Base-by-base conservation (phyloP, 805 yeast species). In the Yamadazyma insecticola region DNA sequence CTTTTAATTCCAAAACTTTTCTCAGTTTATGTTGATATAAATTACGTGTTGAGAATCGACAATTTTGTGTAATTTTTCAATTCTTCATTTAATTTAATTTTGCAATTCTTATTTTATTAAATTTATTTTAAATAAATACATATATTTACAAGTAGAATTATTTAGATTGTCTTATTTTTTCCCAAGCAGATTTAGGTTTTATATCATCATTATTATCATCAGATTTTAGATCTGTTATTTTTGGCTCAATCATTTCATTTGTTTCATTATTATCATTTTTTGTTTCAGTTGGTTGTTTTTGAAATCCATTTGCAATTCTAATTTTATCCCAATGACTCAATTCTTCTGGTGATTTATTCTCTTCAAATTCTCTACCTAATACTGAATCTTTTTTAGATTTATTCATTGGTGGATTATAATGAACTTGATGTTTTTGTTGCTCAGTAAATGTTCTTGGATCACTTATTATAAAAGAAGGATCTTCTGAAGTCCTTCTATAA, bases 381-480 rank as follows among this genome's bases (percentile, higher is more conserved):
- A 16, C 22, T 5, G 23, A 13, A 6, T 20, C 10, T 6, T 16
- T 13, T 13, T 19, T 14, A 15, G 17, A 17, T 29, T 12, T 30
- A 11, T 7, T 11, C 15, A 13, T 10, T 7, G 17, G 46, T 12
- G 57, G 58, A 26, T 35, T 36, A 31, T 48, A 54, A 27, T 48
- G 50, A 13, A 60, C 63, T 31, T 55, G 57, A 30, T 59, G 60
- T 11, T 49, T 37, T 3, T 45, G 36, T 20, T 46, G 36, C 12
- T 46, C 50, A 2, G 58, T 54, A 35, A 51, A 45, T 1, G 45
- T 47, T 24, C 64, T 58, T 5, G 88, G 88, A 45, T 80, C 81
- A 33, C 70, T 71, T 41, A 80, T 53, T 22, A 72, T 60, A 29
- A 63, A 63, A 13, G 62, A 64, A 0, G 80, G 76, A 42, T 79